These are phyloP conservation scores for Neostapfia colusana DNA, from an alignment of 176 grass and related monocot genomes.

Conservation along the genomic window DNA sequence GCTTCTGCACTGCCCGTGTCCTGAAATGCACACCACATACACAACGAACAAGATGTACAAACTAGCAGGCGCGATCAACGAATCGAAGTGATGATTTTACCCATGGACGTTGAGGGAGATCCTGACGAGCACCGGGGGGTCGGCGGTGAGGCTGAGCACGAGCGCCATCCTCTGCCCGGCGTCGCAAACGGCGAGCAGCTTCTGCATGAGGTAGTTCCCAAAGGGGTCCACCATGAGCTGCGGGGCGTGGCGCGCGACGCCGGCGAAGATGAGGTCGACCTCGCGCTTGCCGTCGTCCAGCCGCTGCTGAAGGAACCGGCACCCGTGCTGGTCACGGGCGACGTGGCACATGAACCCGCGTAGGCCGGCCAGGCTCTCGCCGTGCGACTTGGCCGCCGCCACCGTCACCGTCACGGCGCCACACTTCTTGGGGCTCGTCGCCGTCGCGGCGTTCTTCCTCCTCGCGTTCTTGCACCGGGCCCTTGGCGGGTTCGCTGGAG, in stretches of 20 bases:
- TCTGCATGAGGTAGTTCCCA: conserved; percentile 97
- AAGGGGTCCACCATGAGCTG: conserved; percentile 80
- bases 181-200: conserved; percentile 66
- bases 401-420: too few species aligned
- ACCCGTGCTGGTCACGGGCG: conserved; percentile 82
- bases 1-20: conserved; percentile 77
- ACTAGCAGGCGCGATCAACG: neutral
- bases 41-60: neutral
- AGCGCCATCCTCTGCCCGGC: conserved; percentile 67
- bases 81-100: conserved; percentile 43
- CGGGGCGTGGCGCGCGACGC: conserved; percentile 52
- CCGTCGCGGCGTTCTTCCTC: conserved; percentile 35
- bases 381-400: conserved; percentile 34
- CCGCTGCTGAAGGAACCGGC: conserved; percentile 72
- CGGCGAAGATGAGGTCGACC: conserved; percentile 68
- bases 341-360: conserved; percentile 60
- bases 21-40: conserved; percentile 33
- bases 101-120: conserved; percentile 80
- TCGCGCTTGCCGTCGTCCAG: conserved; percentile 63
- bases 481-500: too few species aligned
- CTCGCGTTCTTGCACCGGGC: conserved; percentile 8
- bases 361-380: conserved; percentile 50
- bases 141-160: conserved; percentile 47
- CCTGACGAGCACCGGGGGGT: conserved; percentile 52
- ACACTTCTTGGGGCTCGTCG: too few species aligned